Evolutionary conservation across 1,139 yeast genomes (phyloP), one percentile per base, ranked within the genome.

Genomic region (Nakaseomyces glabratus): DNA sequence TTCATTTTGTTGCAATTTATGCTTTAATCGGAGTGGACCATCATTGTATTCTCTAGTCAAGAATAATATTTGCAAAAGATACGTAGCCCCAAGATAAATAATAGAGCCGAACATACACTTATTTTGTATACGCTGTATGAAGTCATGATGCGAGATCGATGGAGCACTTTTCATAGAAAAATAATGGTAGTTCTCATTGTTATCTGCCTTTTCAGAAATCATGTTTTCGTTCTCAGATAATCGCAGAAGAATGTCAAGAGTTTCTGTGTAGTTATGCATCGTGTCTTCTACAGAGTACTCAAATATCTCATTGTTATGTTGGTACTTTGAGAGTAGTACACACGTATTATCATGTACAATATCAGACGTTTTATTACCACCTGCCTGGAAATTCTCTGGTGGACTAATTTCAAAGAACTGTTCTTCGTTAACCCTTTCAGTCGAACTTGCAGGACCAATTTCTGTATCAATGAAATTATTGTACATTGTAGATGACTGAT

Each of bases 11-110:
- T 52, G 35, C 44, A 52, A 12, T 49, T 52, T 20, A 58, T 53
- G 37, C 60, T 62, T 34, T 60, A 49, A 13, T 56, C 52, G 46
- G 56, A 59, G 8, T 62, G 53, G 46, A 58, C 65, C 37, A 48
- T 49, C 4, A 57, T 57, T 2, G 44, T 55, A 32, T 66, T 71
- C 29, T 53, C 58, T 20, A 49, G 42, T 35, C 53, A 62, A 30
- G 65, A 58, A 49, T 58, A 60, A 46, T 64, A 55, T 35, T 54
- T 52, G 25, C 51, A 43, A 30, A 12, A 46, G 35, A 24, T 39
- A 45, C 10, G 47, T 37, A 6, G 52, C 45, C 8, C 49, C 45
- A 12, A 46, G 38, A 32, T 48, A 49, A 5, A 49, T 48, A 8
- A 45, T 36, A 7, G 51, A 35, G 3, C 48, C 41, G 18, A 45